Base-by-base conservation (phyloP, 148 eudicot species). In the Rheum nobile region DNA sequence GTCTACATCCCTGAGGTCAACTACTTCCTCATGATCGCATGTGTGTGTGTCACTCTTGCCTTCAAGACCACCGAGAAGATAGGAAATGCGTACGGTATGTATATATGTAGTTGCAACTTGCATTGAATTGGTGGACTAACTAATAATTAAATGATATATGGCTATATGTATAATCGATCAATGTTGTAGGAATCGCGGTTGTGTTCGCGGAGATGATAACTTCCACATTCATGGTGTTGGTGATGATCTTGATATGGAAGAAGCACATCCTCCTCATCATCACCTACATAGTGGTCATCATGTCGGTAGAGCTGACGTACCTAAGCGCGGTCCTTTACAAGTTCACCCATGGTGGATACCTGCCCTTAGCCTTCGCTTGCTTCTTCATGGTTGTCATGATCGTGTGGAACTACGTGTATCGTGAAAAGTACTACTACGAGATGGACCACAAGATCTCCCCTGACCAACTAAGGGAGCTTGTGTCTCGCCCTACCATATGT, bases 241-340 rank as follows among this genome's bases (percentile, higher is more conserved):
- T 85, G 54, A 80, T 85, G 88, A 41, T 83, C n/a, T 28, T 83
- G 12, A 79, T 85, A 54, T 83, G 88, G 88, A 85, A 80, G 78
- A 80, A 43, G 26, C 42, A 85, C 74, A 72, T 83, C 26, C 29
- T 79, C 4, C 46, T 83, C 8, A 73, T 80, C 17, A 74, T 83
- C 72, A 12, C 75, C 4, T 85, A 76, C 43, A 34, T 77, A 0
- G 71, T 74, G 5, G 72, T 81, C 74, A 72, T 80, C 69, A 69
- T 77, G 65, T 73, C 82, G 4, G 79, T 83, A 0, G 86, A 84
- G 61, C 39, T 84, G n/a, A 34, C 77, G 35, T 84, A 84, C 75
- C 47, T 86, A 8, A 82, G 77, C 47, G 65, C 87, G 3, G 87
- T 82, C 8, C 75, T 86, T 8, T 86, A 75, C 75, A 86, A 86